Base-by-base conservation (phyloP, 768 basidiomycete species). In the Royoungia palumana region DNA sequence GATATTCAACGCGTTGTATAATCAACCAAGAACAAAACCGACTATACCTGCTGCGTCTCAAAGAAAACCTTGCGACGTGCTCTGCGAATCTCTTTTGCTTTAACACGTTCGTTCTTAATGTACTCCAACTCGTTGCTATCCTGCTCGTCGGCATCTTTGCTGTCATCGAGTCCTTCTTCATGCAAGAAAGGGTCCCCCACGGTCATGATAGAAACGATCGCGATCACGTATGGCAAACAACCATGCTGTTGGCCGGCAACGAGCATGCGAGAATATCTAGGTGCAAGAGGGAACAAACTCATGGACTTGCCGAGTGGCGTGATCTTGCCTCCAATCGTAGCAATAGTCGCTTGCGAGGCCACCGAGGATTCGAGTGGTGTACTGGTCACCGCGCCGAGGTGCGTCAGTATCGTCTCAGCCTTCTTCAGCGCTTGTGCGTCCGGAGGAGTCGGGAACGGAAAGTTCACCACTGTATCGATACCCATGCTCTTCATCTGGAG, bases 401-500 rank as follows among this genome's bases (percentile, higher is more conserved):
- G 78, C 16, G 75, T 80, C 35, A 99, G 75, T 4, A 85, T 75
- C 39, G 75, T 82, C 69, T 99, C 94, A 2, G 96, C 93, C 61
- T 85, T 87, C 49, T 74, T 77, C 37, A 99, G 74, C 5, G 81
- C 78, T 10, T 67, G 60, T 32, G 86, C 80, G 66, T 96, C 90
- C 0, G 96, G 96, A 13, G 95, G 87, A 0, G 96, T 97, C 1
- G 96, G 96, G 70, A 98, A 98, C 14, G 96, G 96, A 68, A 99
- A 99, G 71, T 98, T 98, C 58, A 91, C 76, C 34, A 98, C 92
- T 1, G 91, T 78, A 61, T 98, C 94, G 50, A 99, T 95, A 62
- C 95, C 91, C 94, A 99, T 97, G 66, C 83, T 85, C 75, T 99
- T 99, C 95, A 99, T 97, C 67, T 97, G 94, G 27, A 98, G 75